A percentile compares a stretch with the other conserved stretches of the same genome.
These are phyloP conservation scores for Paraurostyla sp. DNA, from an alignment of 73 alveolate species.

Conservation along the genomic window DNA sequence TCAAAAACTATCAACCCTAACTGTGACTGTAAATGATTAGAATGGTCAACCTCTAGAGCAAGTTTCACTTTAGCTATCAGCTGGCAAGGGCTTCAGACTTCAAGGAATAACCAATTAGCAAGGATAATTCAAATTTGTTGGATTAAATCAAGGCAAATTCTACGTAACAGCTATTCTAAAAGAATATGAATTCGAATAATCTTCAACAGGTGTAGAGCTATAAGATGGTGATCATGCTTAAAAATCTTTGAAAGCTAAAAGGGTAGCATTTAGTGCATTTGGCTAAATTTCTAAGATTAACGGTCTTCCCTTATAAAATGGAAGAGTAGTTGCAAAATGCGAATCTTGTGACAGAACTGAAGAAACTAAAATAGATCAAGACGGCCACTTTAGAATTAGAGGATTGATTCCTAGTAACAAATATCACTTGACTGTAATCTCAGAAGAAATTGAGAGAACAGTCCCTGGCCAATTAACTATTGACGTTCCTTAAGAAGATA, in stretches of 20 bases:
- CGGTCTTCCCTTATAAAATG: slow-evolving; percentile 44
- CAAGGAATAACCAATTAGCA: slow-evolving; percentile 73
- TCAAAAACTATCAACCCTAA: slow-evolving; percentile 75
- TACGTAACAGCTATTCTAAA: slow-evolving; percentile 79
- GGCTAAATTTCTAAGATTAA: slow-evolving; percentile 59
- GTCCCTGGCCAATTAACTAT: slow-evolving; percentile 66
- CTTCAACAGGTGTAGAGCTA: slow-evolving; percentile 64
- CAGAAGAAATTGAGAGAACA: slow-evolving; percentile 76
- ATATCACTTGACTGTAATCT: slow-evolving; percentile 60
- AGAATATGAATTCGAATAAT: slow-evolving; percentile 80
- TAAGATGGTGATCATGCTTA: slow-evolving; percentile 83
- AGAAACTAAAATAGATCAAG: slow-evolving; percentile 75
- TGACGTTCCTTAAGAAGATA: slow-evolving; percentile 68
- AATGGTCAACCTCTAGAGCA: slow-evolving; percentile 75
- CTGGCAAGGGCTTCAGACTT: slow-evolving; percentile 80
- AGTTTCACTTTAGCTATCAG: slow-evolving; percentile 76
- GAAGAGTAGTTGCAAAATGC: slow-evolving; percentile 74
- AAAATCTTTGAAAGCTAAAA: slow-evolving; percentile 71
- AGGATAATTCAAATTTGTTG: slow-evolving; percentile 76
- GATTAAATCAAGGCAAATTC: slow-evolving; percentile 75
- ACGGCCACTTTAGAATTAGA: slow-evolving; percentile 80
- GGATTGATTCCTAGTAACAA: slow-evolving; percentile 79
- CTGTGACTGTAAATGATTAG: slow-evolving; percentile 74
- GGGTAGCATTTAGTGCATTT: slow-evolving; percentile 83
- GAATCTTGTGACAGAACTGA: slow-evolving; percentile 68